Base-by-base conservation (phyloP, 176 grass and related monocot genomes). In the sorghum (Sorghum bicolor) region DNA sequence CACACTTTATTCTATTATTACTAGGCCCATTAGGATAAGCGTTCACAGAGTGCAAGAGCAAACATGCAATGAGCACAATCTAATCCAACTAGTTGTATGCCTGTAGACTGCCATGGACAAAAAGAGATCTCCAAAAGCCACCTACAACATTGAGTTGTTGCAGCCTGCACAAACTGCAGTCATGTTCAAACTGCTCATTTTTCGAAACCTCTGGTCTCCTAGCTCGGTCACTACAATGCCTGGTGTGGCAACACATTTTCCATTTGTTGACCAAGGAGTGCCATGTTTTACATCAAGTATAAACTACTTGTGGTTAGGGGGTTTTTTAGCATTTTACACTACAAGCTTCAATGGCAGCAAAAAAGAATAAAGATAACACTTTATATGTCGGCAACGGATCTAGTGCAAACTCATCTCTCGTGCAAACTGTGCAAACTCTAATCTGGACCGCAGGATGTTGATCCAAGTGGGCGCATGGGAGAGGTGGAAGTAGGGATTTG, bases 1-100 rank as follows among this genome's bases (percentile, higher is more conserved):
- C 77, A 67, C 14, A 19, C 0, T 66, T 28, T 47, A 33, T 79
- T 79, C 20, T n/a, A n/a, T 28, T 32, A 44, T 64, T 47, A 79
- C 28, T 67, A 66, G 10, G 5, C 19, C 60, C 61, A 45, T 32
- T 43, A 79, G 4, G 61, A 10, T 9, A 79, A 45, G 28, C 67
- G 5, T 33, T 50, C 11, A 80, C 10, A 67, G 38, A 45, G 5
- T 67, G 38, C 61, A 79, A 45, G 60, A 65, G 61, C 26, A 45
- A 79, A 79, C 16, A 78, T 78, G 37, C 58, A 64, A 29, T 77
- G 20, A 64, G n/a, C 24, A 29, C 60, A n/a, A 57, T n/a, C 20
- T 57, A n/a, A 57, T 57, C 52, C 20, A 57, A 57, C 7, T n/a
- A 57, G 52, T 57, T 57, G 52, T 57, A 57, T n/a, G 20, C 20